Percentiles rank a stretch among this genome's conserved stretches.
phyloP scores from a whole-genome alignment of 768 basidiomycete genomes.

The Tephrocybe sp. region DNA sequence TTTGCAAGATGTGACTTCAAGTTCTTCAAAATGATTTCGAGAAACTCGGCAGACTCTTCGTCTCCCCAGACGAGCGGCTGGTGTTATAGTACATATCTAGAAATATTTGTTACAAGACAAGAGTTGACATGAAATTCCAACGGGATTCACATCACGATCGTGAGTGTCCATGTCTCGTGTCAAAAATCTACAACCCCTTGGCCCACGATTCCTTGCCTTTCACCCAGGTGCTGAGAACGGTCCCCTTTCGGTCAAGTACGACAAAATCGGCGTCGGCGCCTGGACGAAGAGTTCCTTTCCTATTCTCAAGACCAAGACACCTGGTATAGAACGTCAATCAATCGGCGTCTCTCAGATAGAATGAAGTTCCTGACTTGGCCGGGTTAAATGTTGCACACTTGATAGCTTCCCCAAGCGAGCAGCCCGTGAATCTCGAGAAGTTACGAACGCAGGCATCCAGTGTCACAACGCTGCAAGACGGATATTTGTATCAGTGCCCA shows the following conservation, averaged over 20 bases:
- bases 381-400: conserved; percentile 86
- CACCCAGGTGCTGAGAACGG: conserved; percentile 74
- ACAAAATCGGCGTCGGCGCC: conserved; percentile 89
- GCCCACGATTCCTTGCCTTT: conserved; percentile 73
- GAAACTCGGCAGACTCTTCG: too few species aligned
- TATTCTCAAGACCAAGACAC: conserved; percentile 75
- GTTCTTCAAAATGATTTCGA: too few species aligned
- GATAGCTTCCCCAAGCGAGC: conserved; percentile 81
- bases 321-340: conserved; percentile 31
- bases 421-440: conserved; percentile 80
- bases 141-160: too few species aligned
- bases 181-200: conserved; percentile 20
- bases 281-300: conserved; percentile 77
- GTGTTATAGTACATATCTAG: too few species aligned
- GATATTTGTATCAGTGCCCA: neutral
- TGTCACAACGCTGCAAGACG: conserved; percentile 62
- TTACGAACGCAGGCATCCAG: conserved; percentile 86
- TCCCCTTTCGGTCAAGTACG: conserved; percentile 68
- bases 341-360: neutral
- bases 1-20: too few species aligned
- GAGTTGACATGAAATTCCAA: too few species aligned
- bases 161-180: neutral
- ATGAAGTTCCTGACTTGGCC: conserved; percentile 57
- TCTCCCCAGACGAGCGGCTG: too few species aligned
- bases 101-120: too few species aligned